Percentiles rank a stretch among this genome's conserved stretches.
These are phyloP conservation scores for Fusarium tanahbumbuense DNA, from an alignment of 2,329 filamentous ascomycete genomes.

Conservation along the genomic window DNA sequence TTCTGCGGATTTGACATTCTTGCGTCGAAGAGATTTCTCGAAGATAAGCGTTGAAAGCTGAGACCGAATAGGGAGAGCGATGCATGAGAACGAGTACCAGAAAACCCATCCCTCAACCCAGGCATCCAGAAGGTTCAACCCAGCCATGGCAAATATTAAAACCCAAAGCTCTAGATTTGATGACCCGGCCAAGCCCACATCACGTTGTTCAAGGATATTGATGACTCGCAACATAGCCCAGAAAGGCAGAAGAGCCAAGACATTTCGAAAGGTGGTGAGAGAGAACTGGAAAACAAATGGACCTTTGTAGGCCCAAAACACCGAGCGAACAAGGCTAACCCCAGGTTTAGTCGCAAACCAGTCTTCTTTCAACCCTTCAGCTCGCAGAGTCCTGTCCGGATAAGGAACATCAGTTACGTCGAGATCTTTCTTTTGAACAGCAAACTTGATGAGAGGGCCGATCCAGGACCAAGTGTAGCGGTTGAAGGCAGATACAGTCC, in stretches of 20 bases:
- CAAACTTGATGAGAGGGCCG: slow-evolving; percentile 63
- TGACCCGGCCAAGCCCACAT: slow-evolving; percentile 56
- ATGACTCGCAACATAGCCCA: slow-evolving; percentile 75
- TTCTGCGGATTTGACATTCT: slow-evolving; percentile 76
- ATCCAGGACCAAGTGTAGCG: slow-evolving; percentile 77
- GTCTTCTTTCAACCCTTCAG: slow-evolving; percentile 60
- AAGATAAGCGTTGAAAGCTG: slow-evolving; percentile 80
- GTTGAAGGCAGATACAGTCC: slow-evolving; percentile 68
- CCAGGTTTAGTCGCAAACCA: slow-evolving; percentile 63
- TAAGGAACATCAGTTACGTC: slow-evolving; percentile 72
- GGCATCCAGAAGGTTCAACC: slow-evolving; percentile 66
- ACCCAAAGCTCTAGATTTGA: slow-evolving; percentile 67
- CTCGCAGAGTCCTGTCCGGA: slow-evolving; percentile 66
- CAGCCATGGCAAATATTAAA: slow-evolving; percentile 74
- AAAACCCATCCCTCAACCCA: slow-evolving; percentile 74
- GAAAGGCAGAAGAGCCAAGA: slow-evolving; percentile 77
- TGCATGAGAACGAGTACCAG: slow-evolving; percentile 72
- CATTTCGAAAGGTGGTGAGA: slow-evolving; percentile 64
- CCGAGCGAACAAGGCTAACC: slow-evolving; percentile 68
- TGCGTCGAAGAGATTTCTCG: slow-evolving; percentile 79
- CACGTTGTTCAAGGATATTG: slow-evolving; percentile 68
- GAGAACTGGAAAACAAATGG: slow-evolving; percentile 69
- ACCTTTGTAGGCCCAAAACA: slow-evolving; percentile 68
- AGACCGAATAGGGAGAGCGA: slow-evolving; percentile 74
- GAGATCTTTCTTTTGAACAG: slow-evolving; percentile 68